Evolutionary conservation across 768 basidiomycete genomes (phyloP).

Genomic region (Pleurotus citrinopileatus): DNA sequence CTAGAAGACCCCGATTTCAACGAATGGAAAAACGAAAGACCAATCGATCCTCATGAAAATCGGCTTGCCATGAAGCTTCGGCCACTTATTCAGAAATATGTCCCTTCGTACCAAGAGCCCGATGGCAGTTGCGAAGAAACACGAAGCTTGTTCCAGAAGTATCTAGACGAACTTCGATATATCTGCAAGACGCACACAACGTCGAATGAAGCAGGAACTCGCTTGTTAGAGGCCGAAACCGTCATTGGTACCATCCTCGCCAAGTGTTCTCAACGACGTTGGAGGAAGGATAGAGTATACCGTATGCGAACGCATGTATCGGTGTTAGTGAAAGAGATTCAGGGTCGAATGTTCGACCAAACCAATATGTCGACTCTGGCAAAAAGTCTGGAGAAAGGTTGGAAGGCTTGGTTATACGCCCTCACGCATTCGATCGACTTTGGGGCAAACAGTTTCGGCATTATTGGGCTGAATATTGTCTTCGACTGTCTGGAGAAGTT

Average conservation of each 20-base stretch:
- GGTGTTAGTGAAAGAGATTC: conserved; percentile 50
- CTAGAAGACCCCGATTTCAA: conserved; percentile 34
- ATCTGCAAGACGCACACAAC: conserved; percentile 68
- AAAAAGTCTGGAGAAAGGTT: conserved; percentile 47
- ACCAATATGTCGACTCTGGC: conserved; percentile 27
- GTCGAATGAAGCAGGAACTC: conserved; percentile 49
- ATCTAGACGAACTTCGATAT: conserved; percentile 66
- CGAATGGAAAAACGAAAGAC: conserved; percentile 16
- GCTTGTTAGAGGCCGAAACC: conserved; percentile 70
- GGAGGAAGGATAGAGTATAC: conserved; percentile 55
- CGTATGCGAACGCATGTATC: conserved; percentile 60
- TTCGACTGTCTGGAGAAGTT: conserved; percentile 53
- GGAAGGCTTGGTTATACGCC: conserved; percentile 65
- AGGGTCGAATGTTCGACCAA: conserved; percentile 31
- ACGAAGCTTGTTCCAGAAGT: conserved; percentile 43
- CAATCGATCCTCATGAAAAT: conserved; percentile 32
- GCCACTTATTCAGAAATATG: conserved; percentile 25
- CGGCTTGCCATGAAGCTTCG: conserved; percentile 21
- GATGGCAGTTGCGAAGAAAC: conserved; percentile 26
- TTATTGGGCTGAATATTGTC: conserved; percentile 59
- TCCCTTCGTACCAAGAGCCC: conserved; percentile 19
- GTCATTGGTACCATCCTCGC: conserved; percentile 74
- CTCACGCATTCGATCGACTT: conserved; percentile 36
- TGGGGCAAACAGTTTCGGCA: conserved; percentile 64
- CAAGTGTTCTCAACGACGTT: conserved; percentile 60